Conservation (phyloP, 139 green algal genomes). For the Picochlorum sp. region DNA sequence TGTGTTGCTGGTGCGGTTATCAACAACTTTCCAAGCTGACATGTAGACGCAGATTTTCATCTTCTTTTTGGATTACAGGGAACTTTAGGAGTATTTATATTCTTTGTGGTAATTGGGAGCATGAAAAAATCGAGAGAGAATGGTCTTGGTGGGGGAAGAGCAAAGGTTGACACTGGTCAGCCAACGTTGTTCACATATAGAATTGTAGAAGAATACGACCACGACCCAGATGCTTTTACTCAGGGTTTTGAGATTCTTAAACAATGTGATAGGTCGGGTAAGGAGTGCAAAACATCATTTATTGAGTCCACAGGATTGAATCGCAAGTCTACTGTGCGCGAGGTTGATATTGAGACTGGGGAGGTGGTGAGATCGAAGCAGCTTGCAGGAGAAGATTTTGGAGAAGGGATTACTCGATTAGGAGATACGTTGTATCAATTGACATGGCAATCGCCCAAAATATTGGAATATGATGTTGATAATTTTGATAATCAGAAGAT, state of each 20-base stretch:
- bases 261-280: constrained; percentile 29
- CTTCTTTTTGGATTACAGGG: constrained; percentile 9
- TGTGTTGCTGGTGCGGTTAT: too few relatives aligned
- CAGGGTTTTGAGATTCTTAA: constrained; percentile 69
- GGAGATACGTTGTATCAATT: constrained; percentile 64
- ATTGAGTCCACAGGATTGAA: constrained; percentile 80
- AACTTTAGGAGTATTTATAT: constrained; percentile 20
- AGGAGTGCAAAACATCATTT: constrained; percentile 51
- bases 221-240: constrained; percentile 74
- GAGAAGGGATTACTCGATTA: constrained; percentile 60
- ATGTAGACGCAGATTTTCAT: background rate
- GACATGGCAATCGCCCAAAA: constrained; percentile 43
- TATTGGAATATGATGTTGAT: constrained; percentile 27
- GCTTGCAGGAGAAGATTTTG: constrained; percentile 51
- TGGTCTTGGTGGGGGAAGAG: background rate
- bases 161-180: background rate
- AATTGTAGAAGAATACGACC: constrained; percentile 51
- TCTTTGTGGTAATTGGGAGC: constrained; percentile 15
- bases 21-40: too few relatives aligned
- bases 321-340: constrained; percentile 53
- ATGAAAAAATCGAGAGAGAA: background rate
- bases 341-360: constrained; percentile 56
- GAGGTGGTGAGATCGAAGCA: constrained; percentile 30
- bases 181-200: constrained; percentile 36
- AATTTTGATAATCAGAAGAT: constrained; percentile 21